A percentile compares a stretch with the other conserved stretches of the same genome.
These are phyloP conservation scores for Coemansia sp. DNA, from an alignment of 192 early-diverging fungal species.

Conservation along the genomic window DNA sequence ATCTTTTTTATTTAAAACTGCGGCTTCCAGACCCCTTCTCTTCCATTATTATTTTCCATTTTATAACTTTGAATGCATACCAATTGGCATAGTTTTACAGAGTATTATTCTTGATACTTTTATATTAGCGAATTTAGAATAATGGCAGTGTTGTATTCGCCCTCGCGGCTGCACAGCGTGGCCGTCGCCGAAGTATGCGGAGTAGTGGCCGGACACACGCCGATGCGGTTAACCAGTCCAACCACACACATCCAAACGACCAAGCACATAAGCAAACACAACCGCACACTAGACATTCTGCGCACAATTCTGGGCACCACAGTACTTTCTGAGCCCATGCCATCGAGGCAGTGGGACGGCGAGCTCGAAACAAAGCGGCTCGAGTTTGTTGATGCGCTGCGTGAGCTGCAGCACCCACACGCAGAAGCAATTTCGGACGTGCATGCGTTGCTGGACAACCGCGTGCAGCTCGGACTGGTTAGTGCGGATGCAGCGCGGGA, in stretches of 20 bases:
- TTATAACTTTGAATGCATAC: slow-evolving; percentile 10
- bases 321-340: slow-evolving; percentile 1
- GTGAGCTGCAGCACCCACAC: slow-evolving; percentile 33
- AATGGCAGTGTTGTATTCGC: slow-evolving; percentile 10
- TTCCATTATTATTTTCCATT: slow-evolving; percentile 1
- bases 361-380: slow-evolving; percentile 20
- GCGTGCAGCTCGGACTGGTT: slow-evolving; percentile 31
- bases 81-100: slow-evolving; percentile 2
- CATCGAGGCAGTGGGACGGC: slow-evolving; percentile 8
- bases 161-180: slow-evolving; percentile 24
- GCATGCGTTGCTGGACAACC: slow-evolving; percentile 38
- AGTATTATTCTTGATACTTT: neutral
- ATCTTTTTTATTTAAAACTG: slow-evolving; percentile 1
- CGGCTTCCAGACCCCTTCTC: neutral
- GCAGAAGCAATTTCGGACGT: slow-evolving; percentile 33
- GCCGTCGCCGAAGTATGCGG: slow-evolving; percentile 38
- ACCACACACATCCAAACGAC: neutral
- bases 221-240: neutral
- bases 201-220: slow-evolving; percentile 31
- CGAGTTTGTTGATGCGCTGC: slow-evolving; percentile 22
- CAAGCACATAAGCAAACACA: slow-evolving; percentile 11
- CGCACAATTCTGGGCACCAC: slow-evolving; percentile 19
- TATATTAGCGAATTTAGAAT: neutral
- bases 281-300: slow-evolving; percentile 41
- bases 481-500: slow-evolving; percentile 17